Evolutionary conservation across 2,329 filamentous ascomycete genomes (phyloP), one percentile per base, ranked within the genome.

Genomic region (Parascedosporium putredinis): DNA sequence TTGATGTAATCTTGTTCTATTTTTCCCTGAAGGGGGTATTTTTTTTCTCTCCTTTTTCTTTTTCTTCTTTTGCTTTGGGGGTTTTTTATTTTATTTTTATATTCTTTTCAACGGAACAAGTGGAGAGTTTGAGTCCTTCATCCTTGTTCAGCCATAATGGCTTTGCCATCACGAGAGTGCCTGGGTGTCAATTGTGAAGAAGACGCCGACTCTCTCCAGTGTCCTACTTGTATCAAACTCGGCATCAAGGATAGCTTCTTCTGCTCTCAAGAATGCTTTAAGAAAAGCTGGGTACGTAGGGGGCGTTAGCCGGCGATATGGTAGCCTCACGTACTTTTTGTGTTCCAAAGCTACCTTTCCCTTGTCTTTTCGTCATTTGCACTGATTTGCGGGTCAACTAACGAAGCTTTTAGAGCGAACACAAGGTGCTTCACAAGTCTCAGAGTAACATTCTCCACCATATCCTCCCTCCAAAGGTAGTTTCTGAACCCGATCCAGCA

Each of bases 241-340:
- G 87, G 85, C 49, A 84, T 83, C 59, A 82, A 90, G 63, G 88
- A 93, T 62, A 95, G 88, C 71, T 96, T 83, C 70, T 98, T 97
- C 72, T 98, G 93, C 73, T 89, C 89, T 24, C 93, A 98, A 67
- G 93, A 97, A 59, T 98, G 93, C 74, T 98, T 98, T 72, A 97
- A 96, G 76, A 84, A 83, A 67, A 98, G 89, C 74, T 98, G 93
- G 93, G 93, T 97, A 81, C 59, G 79, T 58, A 58, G 18, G 20
- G 3, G 10, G 4, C 55, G 58, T 47, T 14, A 14, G 22, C 14
- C 25, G n/a, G n/a, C 29, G 40, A 31, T 42, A 7, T n/a, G n/a
- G n/a, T n/a, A n/a, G n/a, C n/a, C n/a, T n/a, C n/a, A n/a, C n/a
- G n/a, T n/a, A n/a, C n/a, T n/a, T n/a, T n/a, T n/a, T n/a, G n/a